A percentile compares a stretch with the other conserved stretches of the same genome.
Conservation (phyloP, 139 green algal species). For the Chlamydomonas eustigma region DNA sequence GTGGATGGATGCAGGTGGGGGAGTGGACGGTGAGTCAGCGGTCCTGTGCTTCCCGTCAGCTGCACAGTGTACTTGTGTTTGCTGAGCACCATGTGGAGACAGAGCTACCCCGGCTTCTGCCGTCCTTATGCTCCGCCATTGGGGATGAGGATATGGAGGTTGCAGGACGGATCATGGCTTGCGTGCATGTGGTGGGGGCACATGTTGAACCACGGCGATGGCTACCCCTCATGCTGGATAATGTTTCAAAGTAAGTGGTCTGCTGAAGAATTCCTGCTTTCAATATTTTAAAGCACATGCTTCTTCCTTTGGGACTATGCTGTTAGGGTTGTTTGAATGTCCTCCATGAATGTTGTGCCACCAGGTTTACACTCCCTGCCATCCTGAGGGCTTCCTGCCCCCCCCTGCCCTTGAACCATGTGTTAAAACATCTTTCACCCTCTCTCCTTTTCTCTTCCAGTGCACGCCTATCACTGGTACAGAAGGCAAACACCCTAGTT, state of each 20-base stretch:
- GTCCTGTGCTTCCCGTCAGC: conserved; percentile 34
- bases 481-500: conserved; percentile 59
- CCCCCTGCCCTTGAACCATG: conserved; percentile 48
- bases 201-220: conserved; percentile 39
- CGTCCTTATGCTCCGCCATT: conserved; percentile 44
- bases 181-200: conserved; percentile 48
- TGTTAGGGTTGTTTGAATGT: too few species aligned
- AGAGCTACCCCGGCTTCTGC: conserved; percentile 45
- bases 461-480: conserved; percentile 16
- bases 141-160: conserved; percentile 58
- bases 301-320: too few species aligned
- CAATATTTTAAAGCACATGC: too few species aligned
- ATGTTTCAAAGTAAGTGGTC: conserved; percentile 32
- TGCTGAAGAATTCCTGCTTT: too few species aligned
- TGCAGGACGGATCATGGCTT: conserved; percentile 28
- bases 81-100: conserved; percentile 27
- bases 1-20: too few species aligned
- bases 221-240: conserved; percentile 58
- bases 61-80: conserved; percentile 50
- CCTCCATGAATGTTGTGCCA: too few species aligned
- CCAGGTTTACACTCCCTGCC: too few species aligned
- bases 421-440: conserved; percentile 21
- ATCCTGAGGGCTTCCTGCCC: too few species aligned
- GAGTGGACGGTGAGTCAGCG: conserved; percentile 55
- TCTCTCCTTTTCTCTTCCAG: background rate